Evolutionary conservation across 2,329 filamentous ascomycete genomes (phyloP).

Genomic region (Alternaria consortialis): DNA sequence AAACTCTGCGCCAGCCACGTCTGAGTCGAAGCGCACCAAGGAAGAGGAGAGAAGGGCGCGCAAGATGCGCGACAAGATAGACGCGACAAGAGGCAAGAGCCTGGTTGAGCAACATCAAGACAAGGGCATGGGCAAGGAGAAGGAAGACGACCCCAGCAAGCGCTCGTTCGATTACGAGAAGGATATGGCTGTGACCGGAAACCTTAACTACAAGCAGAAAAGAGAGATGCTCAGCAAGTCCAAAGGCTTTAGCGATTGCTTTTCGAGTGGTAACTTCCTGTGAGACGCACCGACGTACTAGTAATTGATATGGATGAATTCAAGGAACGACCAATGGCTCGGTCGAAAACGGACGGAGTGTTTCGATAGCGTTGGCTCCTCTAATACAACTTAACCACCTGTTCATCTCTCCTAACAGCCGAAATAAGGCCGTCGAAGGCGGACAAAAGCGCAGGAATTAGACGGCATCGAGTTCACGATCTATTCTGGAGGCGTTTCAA

Average conservation of each 20-base stretch:
- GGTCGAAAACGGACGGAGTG: too few species aligned
- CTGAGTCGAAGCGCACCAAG: slow-evolving; percentile 46
- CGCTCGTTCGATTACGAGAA: slow-evolving; percentile 91
- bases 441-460: too few species aligned
- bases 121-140: slow-evolving; percentile 66
- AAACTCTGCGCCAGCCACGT: slow-evolving; percentile 31
- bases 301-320: too few species aligned
- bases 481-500: too few species aligned
- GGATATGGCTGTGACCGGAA: slow-evolving; percentile 84
- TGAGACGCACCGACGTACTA: too few species aligned
- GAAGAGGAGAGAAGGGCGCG: slow-evolving; percentile 58
- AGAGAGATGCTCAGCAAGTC: slow-evolving; percentile 82
- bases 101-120: slow-evolving; percentile 59
- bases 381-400: too few species aligned
- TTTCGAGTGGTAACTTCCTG: slow-evolving; percentile 76
- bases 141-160: slow-evolving; percentile 87
- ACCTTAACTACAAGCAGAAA: slow-evolving; percentile 76
- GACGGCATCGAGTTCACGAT: too few species aligned
- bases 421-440: too few species aligned
- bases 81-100: slow-evolving; percentile 55
- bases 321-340: too few species aligned
- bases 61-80: slow-evolving; percentile 65
- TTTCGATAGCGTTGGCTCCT: too few species aligned
- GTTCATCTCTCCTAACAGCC: too few species aligned
- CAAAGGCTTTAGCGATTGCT: slow-evolving; percentile 81